A percentile compares a stretch with the other conserved stretches of the same genome.
These are phyloP conservation scores for Candida coquimbonensis DNA, from an alignment of 805 yeast genomes.

Conservation along the genomic window DNA sequence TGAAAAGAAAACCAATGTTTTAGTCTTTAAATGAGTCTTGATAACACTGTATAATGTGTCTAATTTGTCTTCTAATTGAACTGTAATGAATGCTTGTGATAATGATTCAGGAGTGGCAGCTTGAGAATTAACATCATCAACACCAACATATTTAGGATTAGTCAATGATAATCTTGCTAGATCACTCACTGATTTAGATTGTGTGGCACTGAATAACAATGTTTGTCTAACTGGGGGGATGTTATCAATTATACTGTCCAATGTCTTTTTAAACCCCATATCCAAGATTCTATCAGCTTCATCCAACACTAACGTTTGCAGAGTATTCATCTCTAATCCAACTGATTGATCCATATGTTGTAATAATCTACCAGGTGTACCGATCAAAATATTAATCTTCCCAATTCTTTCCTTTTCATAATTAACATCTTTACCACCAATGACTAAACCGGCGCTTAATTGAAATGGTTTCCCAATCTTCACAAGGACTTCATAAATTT, in stretches of 20 bases:
- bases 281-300: slow-evolving; percentile 92
- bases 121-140: slow-evolving; percentile 56
- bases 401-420: slow-evolving; percentile 67
- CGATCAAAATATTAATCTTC: slow-evolving; percentile 73
- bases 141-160: slow-evolving; percentile 85
- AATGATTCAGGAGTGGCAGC: slow-evolving; percentile 76
- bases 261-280: slow-evolving; percentile 64
- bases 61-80: slow-evolving; percentile 72
- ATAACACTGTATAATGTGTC: slow-evolving; percentile 68
- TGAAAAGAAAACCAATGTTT: slow-evolving; percentile 74
- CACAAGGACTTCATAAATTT: slow-evolving; percentile 62
- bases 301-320: slow-evolving; percentile 75
- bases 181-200: slow-evolving; percentile 76
- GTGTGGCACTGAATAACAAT: slow-evolving; percentile 90
- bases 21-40: slow-evolving; percentile 72
- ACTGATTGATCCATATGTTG: slow-evolving; percentile 66
- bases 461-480: slow-evolving; percentile 55
- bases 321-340: slow-evolving; percentile 53
- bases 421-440: slow-evolving; percentile 56
- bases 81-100: slow-evolving; percentile 74
- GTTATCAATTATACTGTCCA: slow-evolving; percentile 56
- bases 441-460: slow-evolving; percentile 55
- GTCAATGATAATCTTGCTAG: slow-evolving; percentile 85
- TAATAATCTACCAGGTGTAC: slow-evolving; percentile 85
- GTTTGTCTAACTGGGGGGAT: slow-evolving; percentile 90